phyloP scores from a whole-genome alignment of 306 rosid species.

The Cajanus cajan region DNA sequence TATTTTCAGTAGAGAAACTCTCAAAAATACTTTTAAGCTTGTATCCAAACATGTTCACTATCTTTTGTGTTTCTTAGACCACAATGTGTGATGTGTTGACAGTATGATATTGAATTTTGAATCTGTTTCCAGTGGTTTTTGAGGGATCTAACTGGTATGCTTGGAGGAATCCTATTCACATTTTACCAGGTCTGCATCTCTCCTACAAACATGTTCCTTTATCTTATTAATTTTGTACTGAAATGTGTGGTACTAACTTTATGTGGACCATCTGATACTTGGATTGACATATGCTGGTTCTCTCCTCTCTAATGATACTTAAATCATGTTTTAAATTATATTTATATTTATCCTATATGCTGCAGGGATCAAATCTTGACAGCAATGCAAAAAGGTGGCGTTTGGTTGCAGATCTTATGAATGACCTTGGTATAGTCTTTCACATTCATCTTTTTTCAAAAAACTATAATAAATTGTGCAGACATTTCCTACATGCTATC shows the following conservation, averaged over 20 bases:
- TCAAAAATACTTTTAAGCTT: too few relatives aligned
- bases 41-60: too few relatives aligned
- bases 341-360: constrained; percentile 13
- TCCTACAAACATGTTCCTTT: neutral
- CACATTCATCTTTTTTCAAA: constrained; percentile 1
- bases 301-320: constrained; percentile 7
- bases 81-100: constrained; percentile 21
- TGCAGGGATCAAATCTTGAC: constrained; percentile 95
- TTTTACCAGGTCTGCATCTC: constrained; percentile 74
- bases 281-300: constrained; percentile 13
- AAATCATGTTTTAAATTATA: constrained; percentile 4
- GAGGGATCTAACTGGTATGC: constrained; percentile 97
- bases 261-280: neutral
- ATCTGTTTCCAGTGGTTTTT: constrained; percentile 86
- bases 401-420: constrained; percentile 96
- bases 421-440: constrained; percentile 75
- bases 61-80: constrained; percentile 28
- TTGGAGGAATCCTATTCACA: constrained; percentile 96
- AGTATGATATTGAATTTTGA: constrained; percentile 26
- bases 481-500: neutral
- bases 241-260: neutral
- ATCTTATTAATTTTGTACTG: constrained; percentile 12
- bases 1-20: too few relatives aligned
- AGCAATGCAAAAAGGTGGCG: constrained; percentile 99
- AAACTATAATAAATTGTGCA: neutral